A percentile compares a stretch with the other conserved stretches of the same genome.
Evolutionary conservation across 1,284 basidiomycete genomes (phyloP).

Genomic region (Coniophora puteana): DNA sequence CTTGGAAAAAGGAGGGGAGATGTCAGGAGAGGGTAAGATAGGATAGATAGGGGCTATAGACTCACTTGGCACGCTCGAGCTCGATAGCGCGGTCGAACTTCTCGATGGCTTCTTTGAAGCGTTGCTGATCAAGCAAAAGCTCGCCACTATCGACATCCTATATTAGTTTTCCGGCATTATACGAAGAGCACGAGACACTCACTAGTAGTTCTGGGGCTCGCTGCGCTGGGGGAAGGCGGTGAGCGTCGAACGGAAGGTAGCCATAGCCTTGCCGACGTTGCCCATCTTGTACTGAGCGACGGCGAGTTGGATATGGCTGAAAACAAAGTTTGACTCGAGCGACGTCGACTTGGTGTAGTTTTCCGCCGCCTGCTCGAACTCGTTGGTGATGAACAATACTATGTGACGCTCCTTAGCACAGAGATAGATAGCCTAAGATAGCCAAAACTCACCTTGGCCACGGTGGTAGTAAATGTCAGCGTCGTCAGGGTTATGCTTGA

Average conservation of each 20-base stretch:
- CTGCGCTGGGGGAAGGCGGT: conserved; percentile 79
- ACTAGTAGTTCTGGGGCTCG: conserved; percentile 93
- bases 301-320: conserved; percentile 95
- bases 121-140: conserved; percentile 89
- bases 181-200: conserved; percentile 28
- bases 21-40: conserved; percentile 2
- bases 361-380: conserved; percentile 82
- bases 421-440: background rate
- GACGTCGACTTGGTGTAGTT: conserved; percentile 90
- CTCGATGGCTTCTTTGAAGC: conserved; percentile 89
- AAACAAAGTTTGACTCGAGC: conserved; percentile 85
- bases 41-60: conserved; percentile 11
- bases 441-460: conserved; percentile 71
- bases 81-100: conserved; percentile 94
- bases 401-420: conserved; percentile 5
- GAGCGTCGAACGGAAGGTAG: conserved; percentile 83
- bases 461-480: conserved; percentile 99
- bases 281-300: conserved; percentile 96
- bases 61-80: conserved; percentile 77
- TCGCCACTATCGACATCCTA: conserved; percentile 68
- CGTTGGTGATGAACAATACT: conserved; percentile 96
- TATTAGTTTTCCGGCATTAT: conserved; percentile 6
- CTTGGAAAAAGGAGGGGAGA: conserved; percentile 25
- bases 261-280: conserved; percentile 79
- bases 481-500: conserved; percentile 80